phyloP scores from a whole-genome alignment of 345 rosid genomes.

The Gynandropsis gynandra region DNA sequence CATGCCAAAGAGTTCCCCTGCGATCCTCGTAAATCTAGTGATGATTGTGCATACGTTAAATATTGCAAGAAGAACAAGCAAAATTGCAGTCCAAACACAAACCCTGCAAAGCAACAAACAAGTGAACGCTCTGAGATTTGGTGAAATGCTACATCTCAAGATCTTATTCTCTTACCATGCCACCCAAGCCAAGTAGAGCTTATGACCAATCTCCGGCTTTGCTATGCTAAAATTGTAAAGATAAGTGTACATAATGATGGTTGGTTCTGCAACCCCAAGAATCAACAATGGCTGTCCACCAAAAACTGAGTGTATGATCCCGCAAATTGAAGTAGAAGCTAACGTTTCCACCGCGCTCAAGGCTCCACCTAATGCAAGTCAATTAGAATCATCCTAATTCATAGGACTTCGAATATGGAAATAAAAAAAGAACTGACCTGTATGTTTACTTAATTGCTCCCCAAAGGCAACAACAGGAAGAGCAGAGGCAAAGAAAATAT shows the following conservation, averaged over 20 bases:
- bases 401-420: constrained; percentile 1
- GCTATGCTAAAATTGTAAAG: constrained; percentile 58
- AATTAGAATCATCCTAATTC: constrained; percentile 11
- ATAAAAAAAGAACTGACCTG: constrained; percentile 36
- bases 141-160: not conserved
- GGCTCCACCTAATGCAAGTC: constrained; percentile 42
- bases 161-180: constrained; percentile 48
- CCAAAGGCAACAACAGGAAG: constrained; percentile 91
- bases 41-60: constrained; percentile 57
- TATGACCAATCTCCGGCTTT: constrained; percentile 46
- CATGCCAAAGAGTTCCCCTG: constrained; percentile 78
- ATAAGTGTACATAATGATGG: constrained; percentile 80
- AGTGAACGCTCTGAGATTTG: not conserved
- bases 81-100: constrained; percentile 62
- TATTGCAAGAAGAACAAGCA: constrained; percentile 60
- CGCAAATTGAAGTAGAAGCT: constrained; percentile 77
- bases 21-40: constrained; percentile 59
- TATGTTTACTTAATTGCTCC: constrained; percentile 72
- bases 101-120: constrained; percentile 37
- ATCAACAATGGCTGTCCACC: constrained; percentile 88
- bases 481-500: constrained; percentile 80
- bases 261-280: constrained; percentile 86
- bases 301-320: constrained; percentile 64
- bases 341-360: constrained; percentile 69
- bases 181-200: constrained; percentile 68